Base-by-base conservation (phyloP, 495 filamentous ascomycete species). In the Pseudevernia furfuracea region DNA sequence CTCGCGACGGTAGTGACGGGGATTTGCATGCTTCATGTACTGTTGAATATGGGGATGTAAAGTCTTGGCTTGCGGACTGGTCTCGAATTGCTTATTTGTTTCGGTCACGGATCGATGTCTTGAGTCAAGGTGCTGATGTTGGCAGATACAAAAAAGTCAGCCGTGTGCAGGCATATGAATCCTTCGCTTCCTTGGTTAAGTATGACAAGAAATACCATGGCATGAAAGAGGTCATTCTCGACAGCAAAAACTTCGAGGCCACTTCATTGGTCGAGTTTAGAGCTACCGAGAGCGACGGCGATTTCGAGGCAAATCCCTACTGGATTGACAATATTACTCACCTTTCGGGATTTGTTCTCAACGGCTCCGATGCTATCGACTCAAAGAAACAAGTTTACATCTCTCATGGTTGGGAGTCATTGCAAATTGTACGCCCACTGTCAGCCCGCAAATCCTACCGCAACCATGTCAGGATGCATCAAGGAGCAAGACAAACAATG, bases 141-240 rank as follows among this genome's bases (percentile, higher is more conserved):
- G 69, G 71, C 44, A 64, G 71, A 46, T 58, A 63, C 41, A 44
- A 73, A 64, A 69, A 69, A 32, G 66, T 85, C 59, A 77, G 79
- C 23, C 79, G 81, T 5, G 81, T 81, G 19, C 78, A 89, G 71
- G 85, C 83, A 10, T 91, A 90, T 74, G 86, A 87, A 70, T 74
- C 88, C 28, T 85, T 91, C 66, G 67, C 75, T 14, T 78, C 84
- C 46, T 74, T 89, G 1, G 87, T 87, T 30, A 81, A 87, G 62
- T 89, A 87, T 67, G 77, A 79, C 48, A 71, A 68, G 4, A 77
- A 79, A 25, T 91, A 87, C 72, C 77, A 78, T 56, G 84, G 84
- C n/a, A 85, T 90, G 82, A 53, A 87, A 62, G 87, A 91, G 62
- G 85, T 92, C 68, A 68, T 81, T 58, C 70, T 81, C 53, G 74